Evolutionary conservation across 495 filamentous ascomycete genomes (phyloP).

Genomic region (Xylaria scruposa): DNA sequence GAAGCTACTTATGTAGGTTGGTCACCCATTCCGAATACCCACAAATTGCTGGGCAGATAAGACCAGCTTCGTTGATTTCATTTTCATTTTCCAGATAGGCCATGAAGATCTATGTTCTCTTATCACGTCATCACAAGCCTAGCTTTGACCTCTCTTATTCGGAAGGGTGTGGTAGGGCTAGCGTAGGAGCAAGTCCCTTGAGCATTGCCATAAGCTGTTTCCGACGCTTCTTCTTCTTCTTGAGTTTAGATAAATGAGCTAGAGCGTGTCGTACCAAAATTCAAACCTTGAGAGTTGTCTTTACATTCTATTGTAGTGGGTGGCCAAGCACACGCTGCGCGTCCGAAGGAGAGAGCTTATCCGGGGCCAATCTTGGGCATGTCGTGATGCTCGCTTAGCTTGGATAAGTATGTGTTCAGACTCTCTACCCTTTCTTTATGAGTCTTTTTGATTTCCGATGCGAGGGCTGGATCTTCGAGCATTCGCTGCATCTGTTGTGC

Average conservation of each 20-base stretch:
- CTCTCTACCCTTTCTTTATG: conserved; percentile 98
- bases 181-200: no score
- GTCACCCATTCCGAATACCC: neutral
- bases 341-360: conserved; percentile 45
- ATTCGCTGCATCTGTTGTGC: conserved; percentile 73
- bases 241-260: neutral
- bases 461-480: conserved; percentile 50
- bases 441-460: conserved; percentile 82
- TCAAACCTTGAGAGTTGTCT: conserved; percentile 5
- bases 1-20: neutral
- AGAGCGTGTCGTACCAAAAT: neutral
- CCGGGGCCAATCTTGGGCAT: conserved; percentile 89
- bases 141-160: neutral
- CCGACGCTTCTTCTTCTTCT: neutral
- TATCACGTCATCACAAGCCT: neutral
- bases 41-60: neutral
- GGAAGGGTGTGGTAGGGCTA: neutral
- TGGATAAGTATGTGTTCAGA: conserved; percentile 89
- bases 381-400: conserved; percentile 95
- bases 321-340: neutral
- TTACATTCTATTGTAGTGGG: neutral
- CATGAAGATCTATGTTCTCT: neutral
- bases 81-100: neutral
- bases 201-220: neutral
- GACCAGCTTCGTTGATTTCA: neutral